These are phyloP conservation scores for Carnegiea gigantea DNA, from an alignment of 179 eudicot genomes.

Conservation along the genomic window DNA sequence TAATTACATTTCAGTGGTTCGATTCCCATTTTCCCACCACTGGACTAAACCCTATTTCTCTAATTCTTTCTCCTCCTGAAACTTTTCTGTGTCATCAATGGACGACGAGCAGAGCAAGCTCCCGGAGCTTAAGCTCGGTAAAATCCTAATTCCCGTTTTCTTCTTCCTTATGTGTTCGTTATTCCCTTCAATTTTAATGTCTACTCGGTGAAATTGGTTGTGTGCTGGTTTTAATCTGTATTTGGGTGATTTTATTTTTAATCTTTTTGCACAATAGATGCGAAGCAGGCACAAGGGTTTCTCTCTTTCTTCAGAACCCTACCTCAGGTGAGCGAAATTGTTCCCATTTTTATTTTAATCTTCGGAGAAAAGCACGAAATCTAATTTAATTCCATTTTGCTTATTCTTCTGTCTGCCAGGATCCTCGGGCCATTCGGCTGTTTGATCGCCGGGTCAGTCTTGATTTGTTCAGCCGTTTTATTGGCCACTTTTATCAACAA, in stretches of 20 bases:
- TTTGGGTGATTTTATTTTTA: not conserved
- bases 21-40: not conserved
- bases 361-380: not conserved
- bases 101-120: constrained; percentile 59
- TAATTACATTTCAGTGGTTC: not conserved
- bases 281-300: constrained; percentile 95
- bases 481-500: not conserved
- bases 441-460: constrained; percentile 90
- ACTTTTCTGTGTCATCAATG: constrained; percentile 30
- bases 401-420: constrained; percentile 46
- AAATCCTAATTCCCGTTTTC: constrained; percentile 25
- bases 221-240: constrained; percentile 3
- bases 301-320: constrained; percentile 82
- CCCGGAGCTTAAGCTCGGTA: constrained; percentile 75
- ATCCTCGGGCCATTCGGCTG: constrained; percentile 66
- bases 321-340: constrained; percentile 47
- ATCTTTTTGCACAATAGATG: constrained; percentile 41
- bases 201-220: not conserved
- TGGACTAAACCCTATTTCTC: constrained; percentile 11
- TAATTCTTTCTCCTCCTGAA: constrained; percentile 3
- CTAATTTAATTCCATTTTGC: not conserved
- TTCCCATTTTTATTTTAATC: not conserved
- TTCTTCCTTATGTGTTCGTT: not conserved
- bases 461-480: not conserved
- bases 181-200: not conserved